Base-by-base conservation (phyloP, 345 rosid genomes). In the Odontarrhena argentea region DNA sequence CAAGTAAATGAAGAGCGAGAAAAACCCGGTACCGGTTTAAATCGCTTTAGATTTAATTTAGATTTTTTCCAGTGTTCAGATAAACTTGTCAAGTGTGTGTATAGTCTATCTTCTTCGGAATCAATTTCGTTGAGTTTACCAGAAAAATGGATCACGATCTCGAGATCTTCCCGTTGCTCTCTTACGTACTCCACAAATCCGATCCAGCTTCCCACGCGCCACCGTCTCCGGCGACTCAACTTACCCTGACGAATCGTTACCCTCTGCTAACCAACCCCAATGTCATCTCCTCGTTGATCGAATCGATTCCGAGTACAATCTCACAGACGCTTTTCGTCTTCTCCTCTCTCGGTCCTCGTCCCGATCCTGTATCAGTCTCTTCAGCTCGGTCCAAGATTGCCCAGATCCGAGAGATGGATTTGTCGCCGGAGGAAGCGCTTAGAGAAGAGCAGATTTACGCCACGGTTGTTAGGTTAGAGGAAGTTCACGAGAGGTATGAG, bases 341-440 rank as follows among this genome's bases (percentile, higher is more conserved):
- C 60, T 72, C 69, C 28, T 85, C 88, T 12, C 81, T 93, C 0
- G 96, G 97, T 0, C 79, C 88, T 28, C 83, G 89, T 1, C 97
- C 96, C 55, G 89, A 85, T 79, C 84, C 84, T 22, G 77, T 66
- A 10, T 47, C 92, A 0, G 85, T 94, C 10, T 77, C 85, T 63
- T 47, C 68, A 0, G 96, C 99, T 25, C 79, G 79, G 24, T 60
- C 77, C 22, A 87, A 76, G 85, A 78, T 94, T n/a, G 42, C 74
- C 30, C 82, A 80, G 73, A 74, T 82, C 73, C 85, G 74, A 45
- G 78, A 87, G 57, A 47, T 50, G n/a, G 72, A 58, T 8, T 74
- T 55, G 24, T 76, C 84, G 2, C 82, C 82, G 28, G 83, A 82
- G 44, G 95, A 88, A 67, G 73, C 63, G 42, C 84, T 71, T 34